Percentiles rank a stretch among this genome's conserved stretches.
Evolutionary conservation across 2,329 filamentous ascomycete species (phyloP).

Genomic region (Sporothrix phasma): DNA sequence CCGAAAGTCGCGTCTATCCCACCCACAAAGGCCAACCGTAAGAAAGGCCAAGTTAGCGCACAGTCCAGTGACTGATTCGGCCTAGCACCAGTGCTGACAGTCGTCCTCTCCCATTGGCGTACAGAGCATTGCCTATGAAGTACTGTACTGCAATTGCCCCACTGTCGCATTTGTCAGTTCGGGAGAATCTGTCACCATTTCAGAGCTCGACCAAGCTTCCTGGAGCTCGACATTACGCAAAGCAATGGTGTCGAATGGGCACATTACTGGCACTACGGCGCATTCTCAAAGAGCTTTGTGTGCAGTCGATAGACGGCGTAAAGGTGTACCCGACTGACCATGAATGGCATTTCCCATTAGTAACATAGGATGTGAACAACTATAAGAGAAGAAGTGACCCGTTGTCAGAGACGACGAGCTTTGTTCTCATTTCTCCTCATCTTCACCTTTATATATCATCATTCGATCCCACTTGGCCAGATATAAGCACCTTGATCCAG

Average conservation of each 20-base stretch:
- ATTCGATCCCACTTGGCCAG: no score
- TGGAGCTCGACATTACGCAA: constrained; percentile 10
- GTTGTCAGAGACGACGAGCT: neutral
- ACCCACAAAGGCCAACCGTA: neutral
- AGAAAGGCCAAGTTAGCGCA: neutral
- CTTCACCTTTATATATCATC: no score
- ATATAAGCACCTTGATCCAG: no score
- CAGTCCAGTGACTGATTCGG: neutral
- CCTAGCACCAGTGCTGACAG: neutral
- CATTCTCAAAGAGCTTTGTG: neutral
- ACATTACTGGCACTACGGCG: neutral
- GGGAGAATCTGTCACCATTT: neutral
- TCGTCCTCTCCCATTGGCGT: neutral
- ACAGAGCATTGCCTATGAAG: neutral
- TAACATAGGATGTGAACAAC: neutral
- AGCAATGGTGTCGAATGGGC: constrained; percentile 7
- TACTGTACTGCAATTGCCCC: neutral
- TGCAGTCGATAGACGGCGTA: neutral
- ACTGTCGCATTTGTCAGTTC: constrained; percentile 5
- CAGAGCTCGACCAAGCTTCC: neutral
- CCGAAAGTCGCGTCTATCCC: constrained; percentile 2
- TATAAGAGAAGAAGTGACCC: constrained; percentile 6
- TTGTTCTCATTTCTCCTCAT: neutral
- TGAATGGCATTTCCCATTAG: constrained; percentile 7
- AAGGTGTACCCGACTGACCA: neutral